Conservation (phyloP, 2,329 filamentous ascomycete genomes). For the Fusarium oligoseptatum region DNA sequence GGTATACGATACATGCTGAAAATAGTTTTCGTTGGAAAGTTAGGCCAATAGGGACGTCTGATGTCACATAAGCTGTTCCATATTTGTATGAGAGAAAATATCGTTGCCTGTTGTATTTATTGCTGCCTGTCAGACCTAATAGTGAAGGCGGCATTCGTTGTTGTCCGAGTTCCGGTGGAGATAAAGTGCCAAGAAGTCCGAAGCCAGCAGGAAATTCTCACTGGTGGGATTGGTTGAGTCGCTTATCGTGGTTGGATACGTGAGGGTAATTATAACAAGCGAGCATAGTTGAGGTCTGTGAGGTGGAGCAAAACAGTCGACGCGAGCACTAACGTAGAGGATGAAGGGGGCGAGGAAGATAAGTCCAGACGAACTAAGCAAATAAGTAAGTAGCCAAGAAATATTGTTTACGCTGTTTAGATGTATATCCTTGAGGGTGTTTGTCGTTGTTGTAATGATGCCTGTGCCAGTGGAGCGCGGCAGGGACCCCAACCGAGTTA, state of each 20-base stretch:
- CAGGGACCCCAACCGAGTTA: not conserved
- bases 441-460: not conserved
- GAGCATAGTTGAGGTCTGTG: not conserved
- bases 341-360: too few relatives aligned
- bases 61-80: not conserved
- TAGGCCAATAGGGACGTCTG: too few relatives aligned
- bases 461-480: not conserved
- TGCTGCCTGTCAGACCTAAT: not conserved
- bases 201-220: not conserved
- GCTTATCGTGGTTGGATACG: not conserved
- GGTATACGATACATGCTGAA: not conserved
- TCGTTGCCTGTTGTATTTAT: not conserved
- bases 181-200: not conserved
- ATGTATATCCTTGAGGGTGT: not conserved
- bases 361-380: not conserved
- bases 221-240: not conserved
- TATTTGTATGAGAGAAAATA: not conserved
- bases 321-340: not conserved
- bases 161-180: not conserved
- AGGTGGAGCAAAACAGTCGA: not conserved
- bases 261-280: not conserved
- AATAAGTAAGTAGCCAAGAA: not conserved
- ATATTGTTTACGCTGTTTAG: not conserved
- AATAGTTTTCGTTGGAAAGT: too few relatives aligned
- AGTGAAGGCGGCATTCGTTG: not conserved